Conservation (phyloP, 257 asterid species). For the Echites panduratus region DNA sequence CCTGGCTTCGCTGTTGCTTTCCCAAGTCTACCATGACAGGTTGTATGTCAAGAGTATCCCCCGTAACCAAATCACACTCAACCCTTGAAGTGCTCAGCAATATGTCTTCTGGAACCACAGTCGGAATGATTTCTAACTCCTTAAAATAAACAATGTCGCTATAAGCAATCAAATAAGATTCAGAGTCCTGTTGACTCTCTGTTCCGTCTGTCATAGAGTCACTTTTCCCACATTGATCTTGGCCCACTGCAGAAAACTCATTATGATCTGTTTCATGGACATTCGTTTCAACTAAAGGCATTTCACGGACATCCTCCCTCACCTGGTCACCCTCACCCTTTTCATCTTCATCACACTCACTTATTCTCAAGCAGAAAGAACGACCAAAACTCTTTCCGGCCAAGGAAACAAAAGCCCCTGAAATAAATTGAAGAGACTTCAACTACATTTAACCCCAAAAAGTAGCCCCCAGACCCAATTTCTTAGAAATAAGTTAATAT, state of each 20-base stretch:
- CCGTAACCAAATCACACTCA: not conserved
- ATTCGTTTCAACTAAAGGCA: not conserved
- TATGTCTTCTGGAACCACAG: not conserved
- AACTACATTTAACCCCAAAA: conserved; percentile 10
- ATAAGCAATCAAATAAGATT: conserved; percentile 2
- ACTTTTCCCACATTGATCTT: conserved; percentile 3
- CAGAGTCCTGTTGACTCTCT: not conserved
- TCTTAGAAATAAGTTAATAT: not conserved
- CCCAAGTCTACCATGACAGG: not conserved
- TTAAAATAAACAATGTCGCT: not conserved
- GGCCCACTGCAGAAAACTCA: not conserved
- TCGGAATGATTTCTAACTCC: not conserved
- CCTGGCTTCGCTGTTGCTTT: not conserved
- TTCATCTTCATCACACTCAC: conserved; percentile 4
- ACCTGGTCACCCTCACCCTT: not conserved
- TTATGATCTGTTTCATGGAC: not conserved
- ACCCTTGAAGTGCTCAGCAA: not conserved
- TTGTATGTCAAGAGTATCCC: not conserved
- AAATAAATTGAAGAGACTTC: conserved; percentile 2
- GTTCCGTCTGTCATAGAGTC: not conserved
- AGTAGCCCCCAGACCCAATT: not conserved
- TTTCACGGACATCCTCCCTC: conserved; percentile 8
- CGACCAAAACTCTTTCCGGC: conserved; percentile 2
- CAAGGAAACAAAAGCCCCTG: not conserved
- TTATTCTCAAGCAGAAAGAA: conserved; percentile 7